phyloP scores from a whole-genome alignment of 148 eudicot genomes.

The Fagopyrum esculentum region DNA sequence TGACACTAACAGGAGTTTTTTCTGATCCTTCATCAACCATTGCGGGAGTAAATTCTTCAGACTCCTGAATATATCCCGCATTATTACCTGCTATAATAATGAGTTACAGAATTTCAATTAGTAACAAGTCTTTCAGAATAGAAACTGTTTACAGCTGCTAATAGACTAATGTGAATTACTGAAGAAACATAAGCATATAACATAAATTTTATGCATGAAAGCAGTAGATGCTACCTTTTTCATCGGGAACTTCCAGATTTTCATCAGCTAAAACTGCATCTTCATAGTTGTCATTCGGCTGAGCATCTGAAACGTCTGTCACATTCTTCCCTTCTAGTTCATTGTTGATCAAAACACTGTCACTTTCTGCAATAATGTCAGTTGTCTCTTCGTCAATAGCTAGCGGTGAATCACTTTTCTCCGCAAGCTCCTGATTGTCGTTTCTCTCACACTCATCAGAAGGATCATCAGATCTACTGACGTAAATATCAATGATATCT shows the following conservation, averaged over 20 bases:
- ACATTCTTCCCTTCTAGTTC: not conserved
- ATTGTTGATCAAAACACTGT: not conserved
- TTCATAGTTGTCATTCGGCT: not conserved
- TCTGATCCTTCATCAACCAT: too few species aligned
- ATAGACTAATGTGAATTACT: too few species aligned
- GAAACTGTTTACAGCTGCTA: too few species aligned
- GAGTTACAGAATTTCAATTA: too few species aligned
- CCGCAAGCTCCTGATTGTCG: not conserved
- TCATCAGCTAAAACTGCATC: not conserved
- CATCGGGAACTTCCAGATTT: not conserved
- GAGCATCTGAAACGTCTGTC: not conserved
- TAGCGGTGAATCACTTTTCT: not conserved
- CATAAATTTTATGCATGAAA: not conserved
- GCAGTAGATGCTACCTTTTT: not conserved
- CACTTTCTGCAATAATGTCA: not conserved
- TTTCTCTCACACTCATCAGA: not conserved
- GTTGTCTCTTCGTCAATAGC: not conserved
- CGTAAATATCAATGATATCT: not conserved
- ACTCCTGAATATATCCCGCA: too few species aligned
- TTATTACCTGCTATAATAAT: too few species aligned
- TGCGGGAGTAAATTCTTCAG: too few species aligned
- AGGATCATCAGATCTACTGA: not conserved
- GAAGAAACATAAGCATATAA: not conserved
- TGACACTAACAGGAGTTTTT: too few species aligned
- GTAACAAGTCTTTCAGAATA: too few species aligned